These are phyloP conservation scores for Trametes villosa DNA, from an alignment of 768 basidiomycete species.

Conservation along the genomic window DNA sequence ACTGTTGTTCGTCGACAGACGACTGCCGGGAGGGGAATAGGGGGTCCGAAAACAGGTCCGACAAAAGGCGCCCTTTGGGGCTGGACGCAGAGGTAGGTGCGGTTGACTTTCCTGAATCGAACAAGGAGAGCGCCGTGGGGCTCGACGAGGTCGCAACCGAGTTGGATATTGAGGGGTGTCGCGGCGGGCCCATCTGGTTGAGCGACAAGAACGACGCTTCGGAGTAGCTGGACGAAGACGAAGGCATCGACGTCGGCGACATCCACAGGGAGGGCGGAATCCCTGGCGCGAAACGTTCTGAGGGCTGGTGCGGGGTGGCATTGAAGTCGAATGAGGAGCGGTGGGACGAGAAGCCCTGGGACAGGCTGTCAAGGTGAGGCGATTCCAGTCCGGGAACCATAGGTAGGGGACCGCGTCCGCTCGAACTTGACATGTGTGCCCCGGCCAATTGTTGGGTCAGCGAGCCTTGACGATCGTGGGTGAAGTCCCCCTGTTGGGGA, in stretches of 20 bases:
- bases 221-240: constrained; percentile 44
- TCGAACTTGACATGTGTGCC: constrained; percentile 16
- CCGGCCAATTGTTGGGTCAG: constrained; percentile 22
- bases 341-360: constrained; percentile 24
- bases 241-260: constrained; percentile 64
- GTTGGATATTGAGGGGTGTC: constrained; percentile 26
- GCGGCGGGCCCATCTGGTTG: constrained; percentile 28
- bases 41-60: constrained; percentile 66
- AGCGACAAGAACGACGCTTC: constrained; percentile 29
- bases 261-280: constrained; percentile 85
- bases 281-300: constrained; percentile 56
- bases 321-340: constrained; percentile 33
- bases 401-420: constrained; percentile 11
- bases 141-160: constrained; percentile 31
- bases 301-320: constrained; percentile 32
- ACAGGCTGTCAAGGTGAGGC: constrained; percentile 21
- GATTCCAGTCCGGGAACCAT: constrained; percentile 22
- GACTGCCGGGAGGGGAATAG: constrained; percentile 54
- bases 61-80: constrained; percentile 35
- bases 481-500: constrained; percentile 20
- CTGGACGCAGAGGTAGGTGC: constrained; percentile 35
- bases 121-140: constrained; percentile 33
- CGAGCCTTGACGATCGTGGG: constrained; percentile 28
- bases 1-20: constrained; percentile 38
- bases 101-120: constrained; percentile 32